phyloP scores from a whole-genome alignment of 352 stramenopile genomes.

The Globisporangium sylvaticum region DNA sequence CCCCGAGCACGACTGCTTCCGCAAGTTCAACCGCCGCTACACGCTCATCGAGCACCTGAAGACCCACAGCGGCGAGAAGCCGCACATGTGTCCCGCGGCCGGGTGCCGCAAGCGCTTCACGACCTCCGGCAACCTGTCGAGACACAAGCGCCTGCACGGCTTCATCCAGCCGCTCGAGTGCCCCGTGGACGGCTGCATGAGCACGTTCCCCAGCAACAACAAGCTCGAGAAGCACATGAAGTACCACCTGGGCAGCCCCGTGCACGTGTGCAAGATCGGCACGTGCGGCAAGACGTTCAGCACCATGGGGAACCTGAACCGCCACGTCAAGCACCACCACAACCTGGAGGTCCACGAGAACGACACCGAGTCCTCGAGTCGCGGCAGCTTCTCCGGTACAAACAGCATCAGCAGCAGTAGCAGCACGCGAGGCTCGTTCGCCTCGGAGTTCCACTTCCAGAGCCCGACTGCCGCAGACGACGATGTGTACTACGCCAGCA shows the following conservation, averaged over 20 bases:
- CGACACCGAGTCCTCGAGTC: background rate
- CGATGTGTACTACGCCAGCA: background rate
- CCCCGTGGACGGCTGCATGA: conserved; percentile 31
- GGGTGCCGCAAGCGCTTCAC: conserved; percentile 48
- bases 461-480: conserved; percentile 11
- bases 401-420: background rate
- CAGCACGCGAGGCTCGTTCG: background rate
- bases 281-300: conserved; percentile 59
- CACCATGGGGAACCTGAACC: conserved; percentile 52
- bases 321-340: conserved; percentile 45
- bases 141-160: conserved; percentile 49
- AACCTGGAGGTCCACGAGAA: background rate
- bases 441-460: conserved; percentile 3
- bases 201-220: conserved; percentile 36
- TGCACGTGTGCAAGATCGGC: conserved; percentile 38
- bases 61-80: conserved; percentile 50
- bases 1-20: conserved; percentile 21
- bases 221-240: conserved; percentile 54
- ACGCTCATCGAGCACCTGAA: conserved; percentile 51
- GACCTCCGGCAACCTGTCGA: conserved; percentile 51
- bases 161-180: conserved; percentile 37
- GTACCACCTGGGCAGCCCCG: conserved; percentile 35
- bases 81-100: conserved; percentile 35
- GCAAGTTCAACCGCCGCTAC: conserved; percentile 42
- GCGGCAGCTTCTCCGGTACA: background rate